phyloP scores from a whole-genome alignment of 352 stramenopile species.

The Phytophthora capsici region DNA sequence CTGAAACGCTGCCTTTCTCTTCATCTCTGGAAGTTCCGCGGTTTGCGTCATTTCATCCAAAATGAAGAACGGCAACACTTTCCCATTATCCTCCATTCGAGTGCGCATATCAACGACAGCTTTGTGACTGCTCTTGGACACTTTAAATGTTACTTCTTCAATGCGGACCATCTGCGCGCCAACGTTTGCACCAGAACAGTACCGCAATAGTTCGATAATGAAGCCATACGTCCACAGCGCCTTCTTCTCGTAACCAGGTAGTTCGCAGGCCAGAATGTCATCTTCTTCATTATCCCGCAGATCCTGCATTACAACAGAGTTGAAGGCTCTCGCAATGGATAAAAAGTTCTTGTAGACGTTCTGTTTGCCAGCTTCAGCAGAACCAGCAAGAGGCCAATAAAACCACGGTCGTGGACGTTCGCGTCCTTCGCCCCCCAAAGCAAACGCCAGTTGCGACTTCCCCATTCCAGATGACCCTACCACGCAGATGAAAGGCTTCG shows the following conservation, averaged over 20 bases:
- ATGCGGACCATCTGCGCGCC: slow-evolving; percentile 8
- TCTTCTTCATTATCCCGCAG: not conserved
- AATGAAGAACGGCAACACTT: slow-evolving; percentile 1
- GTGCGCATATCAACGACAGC: not conserved
- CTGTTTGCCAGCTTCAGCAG: too few relatives aligned
- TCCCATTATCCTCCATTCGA: not conserved
- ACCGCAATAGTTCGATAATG: too few relatives aligned
- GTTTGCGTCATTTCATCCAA: too few relatives aligned
- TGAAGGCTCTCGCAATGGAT: not conserved
- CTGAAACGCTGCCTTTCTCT: too few relatives aligned
- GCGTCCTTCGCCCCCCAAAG: too few relatives aligned
- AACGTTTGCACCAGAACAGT: not conserved
- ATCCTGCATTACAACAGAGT: not conserved
- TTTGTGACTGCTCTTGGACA: not conserved
- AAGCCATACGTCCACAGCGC: not conserved
- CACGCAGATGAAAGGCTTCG: too few relatives aligned
- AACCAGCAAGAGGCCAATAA: too few relatives aligned
- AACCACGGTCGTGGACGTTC: too few relatives aligned
- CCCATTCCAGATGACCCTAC: too few relatives aligned
- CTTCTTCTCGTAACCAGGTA: not conserved
- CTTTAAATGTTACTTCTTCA: not conserved
- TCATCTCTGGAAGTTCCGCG: too few relatives aligned
- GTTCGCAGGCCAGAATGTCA: not conserved
- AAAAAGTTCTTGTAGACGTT: not conserved
- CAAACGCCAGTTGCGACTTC: too few relatives aligned